A percentile compares a stretch with the other conserved stretches of the same genome.
Evolutionary conservation across 2,329 filamentous ascomycete species (phyloP).

Genomic region (Zymoseptoria passerinii): DNA sequence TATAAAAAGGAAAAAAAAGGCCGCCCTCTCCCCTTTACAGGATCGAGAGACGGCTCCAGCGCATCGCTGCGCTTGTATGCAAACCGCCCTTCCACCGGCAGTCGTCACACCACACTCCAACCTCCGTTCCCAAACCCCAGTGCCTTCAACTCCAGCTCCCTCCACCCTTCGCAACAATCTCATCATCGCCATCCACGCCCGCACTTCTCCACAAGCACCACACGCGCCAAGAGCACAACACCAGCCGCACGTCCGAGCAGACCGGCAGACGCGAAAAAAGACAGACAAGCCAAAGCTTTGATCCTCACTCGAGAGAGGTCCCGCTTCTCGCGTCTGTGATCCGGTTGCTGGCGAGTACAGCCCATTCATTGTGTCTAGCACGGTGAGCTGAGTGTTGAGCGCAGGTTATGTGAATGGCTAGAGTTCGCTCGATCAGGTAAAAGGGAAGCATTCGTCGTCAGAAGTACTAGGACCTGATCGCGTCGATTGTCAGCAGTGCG

Average conservation of each 20-base stretch:
- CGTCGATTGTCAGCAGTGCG: neutral
- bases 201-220: neutral
- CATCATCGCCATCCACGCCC: slow-evolving; percentile 6
- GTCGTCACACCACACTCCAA: neutral
- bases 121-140: slow-evolving; percentile 1
- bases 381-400: neutral
- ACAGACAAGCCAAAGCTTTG: slow-evolving; percentile 89
- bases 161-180: neutral
- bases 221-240: slow-evolving; percentile 1
- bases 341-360: slow-evolving; percentile 2
- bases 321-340: slow-evolving; percentile 35
- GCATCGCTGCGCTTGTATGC: slow-evolving; percentile 4
- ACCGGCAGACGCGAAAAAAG: slow-evolving; percentile 29
- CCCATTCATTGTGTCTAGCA: neutral
- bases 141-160: slow-evolving; percentile 2
- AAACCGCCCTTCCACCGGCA: slow-evolving; percentile 19
- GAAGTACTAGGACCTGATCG: neutral
- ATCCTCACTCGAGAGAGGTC: slow-evolving; percentile 90
- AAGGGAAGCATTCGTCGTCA: neutral
- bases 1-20: slow-evolving; percentile 32
- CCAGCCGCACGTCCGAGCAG: slow-evolving; percentile 6
- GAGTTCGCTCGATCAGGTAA: neutral
- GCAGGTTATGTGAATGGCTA: neutral
- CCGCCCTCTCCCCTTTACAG: slow-evolving; percentile 24
- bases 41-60: slow-evolving; percentile 13